Conservation (phyloP, 75 land plant genomes). For the Adiantum capillusveneris region DNA sequence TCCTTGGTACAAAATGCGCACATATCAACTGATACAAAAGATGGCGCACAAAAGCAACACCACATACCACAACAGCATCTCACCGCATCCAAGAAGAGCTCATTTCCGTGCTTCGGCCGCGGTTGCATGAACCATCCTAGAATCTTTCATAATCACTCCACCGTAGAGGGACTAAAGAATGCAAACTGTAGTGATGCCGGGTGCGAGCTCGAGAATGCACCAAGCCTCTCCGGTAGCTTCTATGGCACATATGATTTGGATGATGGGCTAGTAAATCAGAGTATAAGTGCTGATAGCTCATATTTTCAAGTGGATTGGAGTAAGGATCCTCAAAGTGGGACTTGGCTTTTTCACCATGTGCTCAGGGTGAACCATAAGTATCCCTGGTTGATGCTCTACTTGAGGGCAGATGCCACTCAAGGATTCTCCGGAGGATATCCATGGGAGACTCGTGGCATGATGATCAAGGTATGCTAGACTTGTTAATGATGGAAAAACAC, state of each 20-base stretch:
- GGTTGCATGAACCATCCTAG: conserved; percentile 86
- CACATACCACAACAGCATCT: no score
- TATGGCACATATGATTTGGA: conserved; percentile 81
- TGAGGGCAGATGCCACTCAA: conserved; percentile 83
- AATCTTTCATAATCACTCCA: conserved; percentile 36
- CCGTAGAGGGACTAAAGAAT: not conserved
- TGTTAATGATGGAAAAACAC: no score
- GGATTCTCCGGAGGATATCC: conserved; percentile 90
- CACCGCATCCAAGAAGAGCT: not conserved
- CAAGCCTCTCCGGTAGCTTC: conserved; percentile 47
- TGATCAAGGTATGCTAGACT: conserved; percentile 42
- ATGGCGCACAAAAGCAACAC: no score
- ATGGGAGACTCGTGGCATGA: conserved; percentile 86
- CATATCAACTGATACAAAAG: not conserved
- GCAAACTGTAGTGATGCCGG: not conserved
- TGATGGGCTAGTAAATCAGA: conserved; percentile 3
- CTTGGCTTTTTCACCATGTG: conserved; percentile 67
- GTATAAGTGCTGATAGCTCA: conserved; percentile 18
- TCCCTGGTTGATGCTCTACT: conserved; percentile 85
- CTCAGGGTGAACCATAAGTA: conserved; percentile 52
- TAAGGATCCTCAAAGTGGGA: conserved; percentile 46
- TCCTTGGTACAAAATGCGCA: conserved; percentile 1
- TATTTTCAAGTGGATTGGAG: conserved; percentile 67
- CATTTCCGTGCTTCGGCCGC: conserved; percentile 63
- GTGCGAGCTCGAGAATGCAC: no score